Evolutionary conservation across 1,284 basidiomycete species (phyloP).

Genomic region (Rhodotorula sp.): DNA sequence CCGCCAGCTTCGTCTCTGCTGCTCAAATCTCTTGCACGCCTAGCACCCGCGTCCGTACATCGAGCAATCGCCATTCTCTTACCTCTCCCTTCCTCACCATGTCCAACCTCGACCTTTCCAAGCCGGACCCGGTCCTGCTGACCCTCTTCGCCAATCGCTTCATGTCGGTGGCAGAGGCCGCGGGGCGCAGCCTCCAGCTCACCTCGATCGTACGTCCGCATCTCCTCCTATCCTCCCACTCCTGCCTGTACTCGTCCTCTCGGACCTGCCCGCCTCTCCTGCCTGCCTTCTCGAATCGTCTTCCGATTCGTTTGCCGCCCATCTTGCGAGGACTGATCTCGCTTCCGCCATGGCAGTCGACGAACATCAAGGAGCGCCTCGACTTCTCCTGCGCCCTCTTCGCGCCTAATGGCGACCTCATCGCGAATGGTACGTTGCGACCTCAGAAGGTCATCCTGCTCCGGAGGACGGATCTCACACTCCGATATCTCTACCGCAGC

Average conservation of each 20-base stretch:
- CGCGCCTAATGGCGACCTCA: conserved; percentile 84
- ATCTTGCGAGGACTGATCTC: too few relatives aligned
- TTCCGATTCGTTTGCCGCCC: too few relatives aligned
- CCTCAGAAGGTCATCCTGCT: conserved; percentile 56
- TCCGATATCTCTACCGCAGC: conserved; percentile 56
- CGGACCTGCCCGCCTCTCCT: not conserved
- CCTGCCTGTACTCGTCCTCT: not conserved
- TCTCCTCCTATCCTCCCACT: too few relatives aligned
- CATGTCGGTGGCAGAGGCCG: conserved; percentile 67
- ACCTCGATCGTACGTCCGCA: conserved; percentile 71
- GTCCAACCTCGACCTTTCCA: conserved; percentile 7
- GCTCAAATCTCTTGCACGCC: too few relatives aligned
- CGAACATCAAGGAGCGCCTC: conserved; percentile 59
- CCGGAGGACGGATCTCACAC: conserved; percentile 36
- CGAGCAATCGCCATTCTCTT: too few relatives aligned
- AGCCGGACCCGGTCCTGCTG: conserved; percentile 74
- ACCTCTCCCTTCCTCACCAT: too few relatives aligned
- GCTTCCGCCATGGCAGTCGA: conserved; percentile 54
- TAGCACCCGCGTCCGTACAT: too few relatives aligned
- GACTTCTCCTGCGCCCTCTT: conserved; percentile 73
- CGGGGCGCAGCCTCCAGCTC: conserved; percentile 67
- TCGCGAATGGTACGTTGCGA: conserved; percentile 77
- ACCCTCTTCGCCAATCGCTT: conserved; percentile 84
- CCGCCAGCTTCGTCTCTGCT: too few relatives aligned
- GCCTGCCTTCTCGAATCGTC: too few relatives aligned